Base-by-base conservation (phyloP, 768 basidiomycete species). In the Suillus brevipes region DNA sequence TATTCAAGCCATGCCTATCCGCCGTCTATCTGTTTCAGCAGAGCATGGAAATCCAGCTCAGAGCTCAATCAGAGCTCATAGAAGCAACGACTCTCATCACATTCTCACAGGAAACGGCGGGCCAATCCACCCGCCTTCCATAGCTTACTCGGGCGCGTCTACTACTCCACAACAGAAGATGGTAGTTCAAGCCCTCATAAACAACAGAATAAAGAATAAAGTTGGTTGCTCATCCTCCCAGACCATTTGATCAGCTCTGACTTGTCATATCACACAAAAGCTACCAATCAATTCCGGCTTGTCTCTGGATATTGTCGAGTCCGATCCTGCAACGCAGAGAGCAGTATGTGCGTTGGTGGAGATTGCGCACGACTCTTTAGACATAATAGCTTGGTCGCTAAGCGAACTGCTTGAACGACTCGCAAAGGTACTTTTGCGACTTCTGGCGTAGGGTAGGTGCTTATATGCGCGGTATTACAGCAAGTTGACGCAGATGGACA, bases 251-350 rank as follows among this genome's bases (percentile, higher is more conserved):
- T 60, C 49, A 36, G 40, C 23, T 61, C 34, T 59, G 23, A 53
- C 25, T 16, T 47, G 38, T 5, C 36, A 10, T 47, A 58, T 52
- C 47, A 34, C 71, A 25, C 40, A 12, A 20, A 64, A 97, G 95
- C 83, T 97, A 10, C 95, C 95, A 62, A 89, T 87, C 72, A 84
- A 93, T 77, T 95, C 95, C 38, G 95, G 95, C 23, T 80, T 86
- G 49, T 79, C 87, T 14, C 74, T 96, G 64, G 87, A 88, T 71
- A 82, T 85, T 36, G 79, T 96, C 62, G 94, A 97, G 77, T 81
- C 81, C 9, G 94, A 96, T 76, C 78, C 82, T 40, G 87, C 92
- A 6, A 87, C 91, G 0, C 86, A 88, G 67, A 87, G 92, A 72
- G 86, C 90, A 9, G 86, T 95, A 47, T 86, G 90, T 67, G 87